Conservation (phyloP, 2,329 filamentous ascomycete species). For the Magnaporthiopsis incrustans region DNA sequence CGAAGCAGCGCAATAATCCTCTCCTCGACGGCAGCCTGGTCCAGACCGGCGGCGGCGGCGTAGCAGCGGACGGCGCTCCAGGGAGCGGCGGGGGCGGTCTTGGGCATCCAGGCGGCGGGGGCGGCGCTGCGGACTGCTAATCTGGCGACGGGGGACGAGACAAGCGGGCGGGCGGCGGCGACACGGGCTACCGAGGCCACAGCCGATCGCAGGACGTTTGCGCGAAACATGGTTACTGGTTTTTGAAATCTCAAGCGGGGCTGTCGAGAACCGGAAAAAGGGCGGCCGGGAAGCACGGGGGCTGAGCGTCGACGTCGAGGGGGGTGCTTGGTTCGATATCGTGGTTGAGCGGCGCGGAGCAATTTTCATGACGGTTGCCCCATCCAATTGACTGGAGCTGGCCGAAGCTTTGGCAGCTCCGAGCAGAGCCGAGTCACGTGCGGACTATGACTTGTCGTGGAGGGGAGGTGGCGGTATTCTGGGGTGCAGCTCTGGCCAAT, state of each 20-base stretch:
- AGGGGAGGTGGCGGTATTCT: too few relatives aligned
- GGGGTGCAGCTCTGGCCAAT: conserved; percentile 5
- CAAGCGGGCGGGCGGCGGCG: conserved; percentile 41
- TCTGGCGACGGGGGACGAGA: conserved; percentile 51
- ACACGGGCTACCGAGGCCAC: conserved; percentile 50
- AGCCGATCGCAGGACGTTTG: conserved; percentile 60
- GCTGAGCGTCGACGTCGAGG: not conserved
- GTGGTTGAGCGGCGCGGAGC: not conserved
- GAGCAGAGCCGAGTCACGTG: conserved; percentile 13
- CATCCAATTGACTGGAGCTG: not conserved
- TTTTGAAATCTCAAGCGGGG: conserved; percentile 3
- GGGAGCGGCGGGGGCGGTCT: conserved; percentile 46
- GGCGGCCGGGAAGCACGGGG: too few relatives aligned
- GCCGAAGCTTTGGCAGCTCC: conserved; percentile 12
- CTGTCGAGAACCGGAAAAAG: not conserved
- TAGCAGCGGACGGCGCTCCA: conserved; percentile 74
- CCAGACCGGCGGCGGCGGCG: conserved; percentile 68
- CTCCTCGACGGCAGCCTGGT: conserved; percentile 65
- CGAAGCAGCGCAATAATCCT: conserved; percentile 87
- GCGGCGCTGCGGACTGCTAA: conserved; percentile 45
- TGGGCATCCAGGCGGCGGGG: conserved; percentile 41
- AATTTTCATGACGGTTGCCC: not conserved
- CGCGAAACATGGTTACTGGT: conserved; percentile 71
- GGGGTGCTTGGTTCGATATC: not conserved
- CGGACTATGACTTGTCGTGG: not conserved